A percentile compares a stretch with the other conserved stretches of the same genome.
Conservation (phyloP, 805 yeast species). For the Kurtzmaniella cleridarum region DNA sequence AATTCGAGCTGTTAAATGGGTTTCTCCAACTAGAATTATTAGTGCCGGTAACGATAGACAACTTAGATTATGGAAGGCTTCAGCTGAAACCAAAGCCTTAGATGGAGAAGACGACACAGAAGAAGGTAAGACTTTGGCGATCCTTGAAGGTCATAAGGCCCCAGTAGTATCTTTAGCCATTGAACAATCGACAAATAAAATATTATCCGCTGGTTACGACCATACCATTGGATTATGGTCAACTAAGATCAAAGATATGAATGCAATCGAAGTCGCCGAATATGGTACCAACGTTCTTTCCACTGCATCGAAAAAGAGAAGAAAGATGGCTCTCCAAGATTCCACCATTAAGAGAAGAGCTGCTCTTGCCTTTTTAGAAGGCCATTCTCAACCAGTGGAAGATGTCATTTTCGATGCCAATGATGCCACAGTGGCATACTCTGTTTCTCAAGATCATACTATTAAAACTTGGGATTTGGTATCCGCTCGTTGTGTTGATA, state of each 20-base stretch:
- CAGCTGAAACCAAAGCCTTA: conserved; percentile 40
- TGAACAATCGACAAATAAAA: conserved; percentile 47
- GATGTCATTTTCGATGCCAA: conserved; percentile 67
- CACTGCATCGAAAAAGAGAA: conserved; percentile 82
- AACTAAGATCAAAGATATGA: conserved; percentile 77
- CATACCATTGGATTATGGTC: conserved; percentile 83
- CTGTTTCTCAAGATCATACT: conserved; percentile 94
- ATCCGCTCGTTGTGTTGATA: conserved; percentile 79
- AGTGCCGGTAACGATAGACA: conserved; percentile 88
- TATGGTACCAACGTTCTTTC: conserved; percentile 48
- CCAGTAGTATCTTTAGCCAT: conserved; percentile 76
- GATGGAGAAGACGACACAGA: conserved; percentile 42
- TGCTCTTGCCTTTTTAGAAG: conserved; percentile 71
- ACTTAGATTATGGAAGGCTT: conserved; percentile 80
- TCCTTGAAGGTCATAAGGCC: conserved; percentile 85
- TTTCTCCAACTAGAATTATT: conserved; percentile 67
- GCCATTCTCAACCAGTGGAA: conserved; percentile 85
- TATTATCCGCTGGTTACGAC: conserved; percentile 84
- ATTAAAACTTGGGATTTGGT: conserved; percentile 95
- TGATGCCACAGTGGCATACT: conserved; percentile 81
- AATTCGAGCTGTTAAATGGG: conserved; percentile 76
- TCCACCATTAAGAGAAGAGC: conserved; percentile 74
- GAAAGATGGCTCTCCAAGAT: conserved; percentile 74
- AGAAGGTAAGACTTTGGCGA: conserved; percentile 74
- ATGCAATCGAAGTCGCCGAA: conserved; percentile 45